These are phyloP conservation scores for Populus trichocarpa DNA, from an alignment of 441 rosid species.

Conservation along the genomic window DNA sequence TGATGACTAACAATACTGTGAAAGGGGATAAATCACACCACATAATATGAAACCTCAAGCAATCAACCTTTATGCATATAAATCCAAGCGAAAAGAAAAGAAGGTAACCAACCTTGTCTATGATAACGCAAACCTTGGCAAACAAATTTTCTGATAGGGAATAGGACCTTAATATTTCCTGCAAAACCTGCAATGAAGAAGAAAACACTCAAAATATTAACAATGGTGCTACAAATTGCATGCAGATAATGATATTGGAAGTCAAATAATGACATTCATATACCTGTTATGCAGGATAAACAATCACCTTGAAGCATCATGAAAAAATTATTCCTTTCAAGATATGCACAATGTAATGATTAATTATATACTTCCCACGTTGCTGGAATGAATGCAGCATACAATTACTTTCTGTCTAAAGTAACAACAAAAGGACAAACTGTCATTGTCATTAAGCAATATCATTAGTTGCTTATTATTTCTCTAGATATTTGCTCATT, in stretches of 20 bases:
- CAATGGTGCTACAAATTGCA: not conserved
- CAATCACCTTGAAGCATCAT: not conserved
- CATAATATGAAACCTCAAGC: not conserved
- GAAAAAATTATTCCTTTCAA: not conserved
- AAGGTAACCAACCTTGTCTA: conserved; percentile 74
- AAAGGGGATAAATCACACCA: not conserved
- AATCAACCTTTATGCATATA: not conserved
- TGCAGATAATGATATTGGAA: not conserved
- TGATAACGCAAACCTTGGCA: conserved; percentile 74
- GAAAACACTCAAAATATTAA: conserved; percentile 3
- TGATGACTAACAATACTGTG: not conserved
- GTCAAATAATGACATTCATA: not conserved
- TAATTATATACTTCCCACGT: not conserved
- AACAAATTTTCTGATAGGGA: conserved; percentile 64
- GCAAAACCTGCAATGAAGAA: conserved; percentile 59
- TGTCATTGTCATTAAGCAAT: not conserved
- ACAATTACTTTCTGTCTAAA: not conserved
- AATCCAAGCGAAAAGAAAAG: not conserved
- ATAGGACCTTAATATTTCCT: conserved; percentile 63
- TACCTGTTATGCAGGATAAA: not conserved
- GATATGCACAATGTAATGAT: not conserved
- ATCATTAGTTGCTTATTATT: not conserved
- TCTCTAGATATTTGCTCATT: not conserved
- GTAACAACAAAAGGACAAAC: not conserved
- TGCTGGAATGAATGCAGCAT: not conserved